Conservation (phyloP, 768 basidiomycete genomes). For the Lentinus tigrinus region DNA sequence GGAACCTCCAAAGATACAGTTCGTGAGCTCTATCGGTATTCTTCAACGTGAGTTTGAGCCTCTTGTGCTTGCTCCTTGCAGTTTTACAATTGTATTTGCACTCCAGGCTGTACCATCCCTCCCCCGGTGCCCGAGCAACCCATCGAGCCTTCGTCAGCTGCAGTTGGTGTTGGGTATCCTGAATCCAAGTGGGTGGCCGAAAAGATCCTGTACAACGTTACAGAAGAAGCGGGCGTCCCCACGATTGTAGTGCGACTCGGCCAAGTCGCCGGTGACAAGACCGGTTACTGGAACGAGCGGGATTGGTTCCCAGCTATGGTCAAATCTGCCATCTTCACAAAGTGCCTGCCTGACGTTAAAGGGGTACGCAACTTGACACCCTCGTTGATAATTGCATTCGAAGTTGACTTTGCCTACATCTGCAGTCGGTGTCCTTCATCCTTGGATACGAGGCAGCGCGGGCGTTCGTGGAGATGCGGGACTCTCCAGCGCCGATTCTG, state of each 20-base stretch:
- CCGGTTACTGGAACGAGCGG: slow-evolving; percentile 41
- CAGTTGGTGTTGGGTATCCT: slow-evolving; percentile 31
- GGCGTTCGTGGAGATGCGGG: slow-evolving; percentile 4
- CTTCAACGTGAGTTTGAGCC: slow-evolving; percentile 9
- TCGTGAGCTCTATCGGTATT: slow-evolving; percentile 21
- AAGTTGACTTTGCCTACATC: neutral
- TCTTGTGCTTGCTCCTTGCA: neutral
- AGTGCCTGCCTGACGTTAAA: slow-evolving; percentile 32
- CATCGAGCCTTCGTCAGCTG: neutral
- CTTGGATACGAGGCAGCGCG: neutral
- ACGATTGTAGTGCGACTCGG: slow-evolving; percentile 41
- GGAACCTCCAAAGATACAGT: slow-evolving; percentile 15
- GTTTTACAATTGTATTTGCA: neutral
- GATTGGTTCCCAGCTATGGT: slow-evolving; percentile 47
- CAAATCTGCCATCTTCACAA: slow-evolving; percentile 25
- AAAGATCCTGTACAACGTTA: slow-evolving; percentile 32
- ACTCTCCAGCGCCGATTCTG: neutral
- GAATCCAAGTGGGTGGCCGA: slow-evolving; percentile 42
- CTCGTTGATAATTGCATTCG: neutral
- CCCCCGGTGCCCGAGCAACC: neutral
- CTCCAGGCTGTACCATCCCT: neutral
- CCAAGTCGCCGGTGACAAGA: slow-evolving; percentile 39
- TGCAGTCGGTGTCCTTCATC: slow-evolving; percentile 1
- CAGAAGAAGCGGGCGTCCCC: slow-evolving; percentile 27
- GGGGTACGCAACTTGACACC: slow-evolving; percentile 25